phyloP scores from a whole-genome alignment of 177 flowering plant species.

The Vitis hybrid region DNA sequence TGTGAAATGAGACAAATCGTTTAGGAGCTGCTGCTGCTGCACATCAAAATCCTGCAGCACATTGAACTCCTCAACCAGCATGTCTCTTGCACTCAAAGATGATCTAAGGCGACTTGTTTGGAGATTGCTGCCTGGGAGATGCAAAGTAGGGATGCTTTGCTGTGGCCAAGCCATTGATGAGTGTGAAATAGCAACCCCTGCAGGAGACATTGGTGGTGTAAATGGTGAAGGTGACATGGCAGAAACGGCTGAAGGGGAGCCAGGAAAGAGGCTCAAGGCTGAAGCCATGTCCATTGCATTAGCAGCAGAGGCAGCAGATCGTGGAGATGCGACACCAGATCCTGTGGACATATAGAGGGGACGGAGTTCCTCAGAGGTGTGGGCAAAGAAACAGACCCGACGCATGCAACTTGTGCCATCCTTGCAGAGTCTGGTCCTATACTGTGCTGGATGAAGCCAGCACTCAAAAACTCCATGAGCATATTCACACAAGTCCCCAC shows the following conservation, averaged over 20 bases:
- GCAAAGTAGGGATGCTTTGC: conserved; percentile 10
- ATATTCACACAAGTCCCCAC: no score
- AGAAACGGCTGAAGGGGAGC: conserved; percentile 8
- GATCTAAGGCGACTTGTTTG: not conserved
- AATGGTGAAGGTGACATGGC: conserved; percentile 4
- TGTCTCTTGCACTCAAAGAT: conserved; percentile 1
- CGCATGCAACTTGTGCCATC: no score
- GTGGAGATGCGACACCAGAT: conserved; percentile 26
- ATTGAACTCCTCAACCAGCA: conserved; percentile 25
- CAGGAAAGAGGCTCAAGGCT: conserved; percentile 1
- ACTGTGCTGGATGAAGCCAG: no score
- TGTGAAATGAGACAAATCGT: conserved; percentile 35
- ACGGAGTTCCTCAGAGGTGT: conserved; percentile 28
- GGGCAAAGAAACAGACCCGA: conserved; percentile 39
- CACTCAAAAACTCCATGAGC: no score
- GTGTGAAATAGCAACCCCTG: not conserved
- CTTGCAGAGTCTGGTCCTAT: no score
- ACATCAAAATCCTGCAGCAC: conserved; percentile 33
- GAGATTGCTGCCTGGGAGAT: conserved; percentile 10
- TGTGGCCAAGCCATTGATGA: conserved; percentile 5
- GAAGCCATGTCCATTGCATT: conserved; percentile 14
- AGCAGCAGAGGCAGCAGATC: conserved; percentile 6
- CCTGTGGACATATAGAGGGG: conserved; percentile 23
- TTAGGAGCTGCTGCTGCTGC: conserved; percentile 37
- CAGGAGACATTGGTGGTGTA: conserved; percentile 15